Conservation (phyloP, 1,284 basidiomycete species). For the Sutorius eximius region DNA sequence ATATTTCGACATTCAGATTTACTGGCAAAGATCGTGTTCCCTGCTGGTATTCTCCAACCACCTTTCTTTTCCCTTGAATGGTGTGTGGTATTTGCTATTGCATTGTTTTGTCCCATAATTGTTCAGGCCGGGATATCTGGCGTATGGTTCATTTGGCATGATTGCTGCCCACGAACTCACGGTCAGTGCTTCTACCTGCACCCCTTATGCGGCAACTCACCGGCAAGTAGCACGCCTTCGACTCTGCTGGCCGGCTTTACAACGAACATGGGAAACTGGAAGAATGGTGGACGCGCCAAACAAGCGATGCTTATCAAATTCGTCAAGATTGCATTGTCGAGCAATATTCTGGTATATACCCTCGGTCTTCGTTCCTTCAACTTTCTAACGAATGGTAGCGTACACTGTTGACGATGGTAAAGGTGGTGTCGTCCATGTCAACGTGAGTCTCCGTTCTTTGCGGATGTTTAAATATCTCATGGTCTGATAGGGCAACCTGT, state of each 20-base stretch:
- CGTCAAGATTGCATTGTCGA: conserved; percentile 86
- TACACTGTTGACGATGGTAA: conserved; percentile 86
- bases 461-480: background rate
- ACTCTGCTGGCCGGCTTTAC: conserved; percentile 84
- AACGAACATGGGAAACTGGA: conserved; percentile 83
- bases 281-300: conserved; percentile 85
- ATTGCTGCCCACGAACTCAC: conserved; percentile 90
- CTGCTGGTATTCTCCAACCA: conserved; percentile 90
- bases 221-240: conserved; percentile 79
- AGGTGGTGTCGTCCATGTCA: conserved; percentile 81
- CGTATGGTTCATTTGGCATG: conserved; percentile 89
- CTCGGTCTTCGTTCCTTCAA: conserved; percentile 2
- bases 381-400: conserved; percentile 39
- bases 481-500: conserved; percentile 66
- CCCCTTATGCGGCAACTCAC: background rate
- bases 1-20: background rate
- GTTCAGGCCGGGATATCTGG: conserved; percentile 79
- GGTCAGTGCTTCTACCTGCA: conserved; percentile 25
- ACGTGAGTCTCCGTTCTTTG: conserved; percentile 54
- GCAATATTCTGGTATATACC: conserved; percentile 69
- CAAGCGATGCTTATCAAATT: conserved; percentile 80
- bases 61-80: conserved; percentile 90
- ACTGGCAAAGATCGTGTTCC: conserved; percentile 83
- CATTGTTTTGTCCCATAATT: conserved; percentile 7
- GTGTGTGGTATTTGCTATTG: conserved; percentile 42